Conservation (phyloP, 2,329 filamentous ascomycete genomes). For the Cryphonectria radicalis region DNA sequence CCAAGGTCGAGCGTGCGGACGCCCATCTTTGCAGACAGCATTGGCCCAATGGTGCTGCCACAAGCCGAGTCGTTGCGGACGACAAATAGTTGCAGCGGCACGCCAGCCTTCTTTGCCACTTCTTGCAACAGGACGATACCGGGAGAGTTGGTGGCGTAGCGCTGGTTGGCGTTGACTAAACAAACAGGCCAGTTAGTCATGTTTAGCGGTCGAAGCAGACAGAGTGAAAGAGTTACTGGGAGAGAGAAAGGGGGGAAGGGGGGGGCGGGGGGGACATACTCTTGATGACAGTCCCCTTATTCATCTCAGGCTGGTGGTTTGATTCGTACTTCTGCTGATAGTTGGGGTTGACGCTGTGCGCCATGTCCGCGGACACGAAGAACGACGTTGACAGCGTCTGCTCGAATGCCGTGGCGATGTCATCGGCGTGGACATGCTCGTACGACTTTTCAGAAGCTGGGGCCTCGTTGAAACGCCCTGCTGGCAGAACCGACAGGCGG, state of each 20-base stretch:
- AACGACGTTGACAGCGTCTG: constrained; percentile 91
- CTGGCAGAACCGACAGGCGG: constrained; percentile 80
- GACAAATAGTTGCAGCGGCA: constrained; percentile 93
- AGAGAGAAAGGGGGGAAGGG: background rate
- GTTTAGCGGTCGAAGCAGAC: background rate
- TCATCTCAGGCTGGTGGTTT: constrained; percentile 91
- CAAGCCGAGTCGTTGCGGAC: constrained; percentile 94
- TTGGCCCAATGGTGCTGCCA: constrained; percentile 97
- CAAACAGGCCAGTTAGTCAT: background rate
- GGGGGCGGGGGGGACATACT: constrained; percentile 8
- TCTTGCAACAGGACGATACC: constrained; percentile 93
- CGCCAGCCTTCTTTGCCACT: constrained; percentile 72
- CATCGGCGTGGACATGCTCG: constrained; percentile 58
- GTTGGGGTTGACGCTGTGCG: constrained; percentile 92
- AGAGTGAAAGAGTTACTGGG: background rate
- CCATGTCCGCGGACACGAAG: constrained; percentile 96
- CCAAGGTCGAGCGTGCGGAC: constrained; percentile 89
- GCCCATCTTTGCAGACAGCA: constrained; percentile 85
- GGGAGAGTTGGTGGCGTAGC: constrained; percentile 95
- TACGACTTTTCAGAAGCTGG: constrained; percentile 66
- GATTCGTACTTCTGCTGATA: constrained; percentile 90
- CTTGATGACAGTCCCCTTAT: constrained; percentile 96
- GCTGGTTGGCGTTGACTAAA: constrained; percentile 87
- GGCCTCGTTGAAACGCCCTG: constrained; percentile 50
- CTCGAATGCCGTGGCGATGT: constrained; percentile 82